These are phyloP conservation scores for Spencermartinsiella ligniputridi DNA, from an alignment of 1,139 yeast genomes.

Conservation along the genomic window DNA sequence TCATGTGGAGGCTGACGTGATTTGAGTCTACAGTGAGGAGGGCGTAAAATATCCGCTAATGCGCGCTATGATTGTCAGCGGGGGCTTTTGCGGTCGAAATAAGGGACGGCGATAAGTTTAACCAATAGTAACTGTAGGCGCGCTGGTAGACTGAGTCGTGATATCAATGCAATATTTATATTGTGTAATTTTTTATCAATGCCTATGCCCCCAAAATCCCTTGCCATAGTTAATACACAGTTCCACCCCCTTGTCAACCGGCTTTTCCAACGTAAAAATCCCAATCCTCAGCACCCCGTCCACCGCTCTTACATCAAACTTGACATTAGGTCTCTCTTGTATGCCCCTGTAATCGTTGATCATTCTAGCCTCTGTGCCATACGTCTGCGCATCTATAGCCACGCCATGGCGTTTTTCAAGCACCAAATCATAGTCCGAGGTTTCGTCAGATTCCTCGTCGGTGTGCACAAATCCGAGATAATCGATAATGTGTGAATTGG, in stretches of 20 bases:
- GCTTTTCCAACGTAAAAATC: conserved; percentile 21
- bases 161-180: background rate
- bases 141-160: too few relatives aligned
- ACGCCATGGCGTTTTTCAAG: conserved; percentile 21
- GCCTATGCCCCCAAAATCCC: conserved; percentile 22
- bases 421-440: conserved; percentile 28
- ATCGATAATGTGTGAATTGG: conserved; percentile 25
- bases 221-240: conserved; percentile 27
- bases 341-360: conserved; percentile 31
- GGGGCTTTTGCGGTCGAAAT: too few relatives aligned
- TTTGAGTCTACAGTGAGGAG: too few relatives aligned
- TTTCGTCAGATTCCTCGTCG: conserved; percentile 21
- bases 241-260: conserved; percentile 24
- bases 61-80: too few relatives aligned
- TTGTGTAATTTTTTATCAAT: too few relatives aligned
- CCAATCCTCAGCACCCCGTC: conserved; percentile 24
- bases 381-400: conserved; percentile 25
- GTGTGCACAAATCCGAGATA: conserved; percentile 28
- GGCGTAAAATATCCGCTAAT: too few relatives aligned
- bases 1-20: too few relatives aligned
- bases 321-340: conserved; percentile 23
- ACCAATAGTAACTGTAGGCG: too few relatives aligned
- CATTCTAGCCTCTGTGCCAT: conserved; percentile 30
- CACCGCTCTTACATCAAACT: conserved; percentile 24
- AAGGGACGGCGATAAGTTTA: too few relatives aligned